Conservation (phyloP, 164 flowering plant genomes). For the Chimonanthus praecox region DNA sequence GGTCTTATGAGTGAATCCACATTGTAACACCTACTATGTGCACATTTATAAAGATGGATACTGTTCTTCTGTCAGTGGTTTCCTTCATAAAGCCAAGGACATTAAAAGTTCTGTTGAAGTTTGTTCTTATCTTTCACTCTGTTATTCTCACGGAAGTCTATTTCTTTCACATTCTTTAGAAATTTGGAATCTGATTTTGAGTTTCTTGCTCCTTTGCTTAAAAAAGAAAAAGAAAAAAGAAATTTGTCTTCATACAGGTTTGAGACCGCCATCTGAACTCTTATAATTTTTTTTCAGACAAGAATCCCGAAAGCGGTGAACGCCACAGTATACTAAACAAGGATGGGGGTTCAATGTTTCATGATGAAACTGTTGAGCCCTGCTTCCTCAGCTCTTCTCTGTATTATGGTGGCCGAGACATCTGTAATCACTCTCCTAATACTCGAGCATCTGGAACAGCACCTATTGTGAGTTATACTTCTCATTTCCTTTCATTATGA, state of each 20-base stretch:
- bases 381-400: slow-evolving; percentile 66
- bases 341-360: slow-evolving; percentile 25
- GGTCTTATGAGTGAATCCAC: no score
- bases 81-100: no score
- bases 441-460: slow-evolving; percentile 29
- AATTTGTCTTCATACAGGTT: background rate
- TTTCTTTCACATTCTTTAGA: background rate
- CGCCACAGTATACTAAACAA: slow-evolving; percentile 20
- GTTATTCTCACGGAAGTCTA: background rate
- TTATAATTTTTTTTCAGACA: slow-evolving; percentile 11
- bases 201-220: background rate
- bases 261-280: background rate
- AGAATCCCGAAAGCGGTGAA: slow-evolving; percentile 4
- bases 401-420: slow-evolving; percentile 82
- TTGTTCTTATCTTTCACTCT: no score
- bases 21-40: no score
- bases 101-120: no score
- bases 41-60: no score
- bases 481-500: background rate
- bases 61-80: no score
- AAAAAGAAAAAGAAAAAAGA: background rate
- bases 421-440: slow-evolving; percentile 38
- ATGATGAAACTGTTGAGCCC: slow-evolving; percentile 43
- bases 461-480: slow-evolving; percentile 40
- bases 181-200: background rate